Percentiles rank a stretch among this genome's conserved stretches.
Evolutionary conservation across 2,329 filamentous ascomycete genomes (phyloP).

Genomic region (Myriosclerotinia scirpicola): DNA sequence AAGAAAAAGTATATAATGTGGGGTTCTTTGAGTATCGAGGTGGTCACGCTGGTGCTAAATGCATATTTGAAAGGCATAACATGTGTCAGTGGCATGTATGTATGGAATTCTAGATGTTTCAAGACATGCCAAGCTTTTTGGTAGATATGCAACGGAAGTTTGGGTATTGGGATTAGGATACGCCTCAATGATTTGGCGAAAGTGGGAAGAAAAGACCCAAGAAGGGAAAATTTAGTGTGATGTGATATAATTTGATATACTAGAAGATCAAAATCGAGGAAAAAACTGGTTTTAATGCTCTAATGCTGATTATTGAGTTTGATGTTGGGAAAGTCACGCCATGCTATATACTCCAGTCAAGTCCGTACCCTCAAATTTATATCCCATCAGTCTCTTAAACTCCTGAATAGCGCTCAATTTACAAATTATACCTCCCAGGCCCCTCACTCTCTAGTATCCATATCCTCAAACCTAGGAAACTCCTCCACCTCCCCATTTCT

Average conservation of each 20-base stretch:
- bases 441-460: slow-evolving; percentile 3
- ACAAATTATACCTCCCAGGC: background rate
- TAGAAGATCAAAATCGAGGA: no score
- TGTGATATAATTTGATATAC: no score
- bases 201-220: background rate
- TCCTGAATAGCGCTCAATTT: background rate
- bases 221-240: background rate
- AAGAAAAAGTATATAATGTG: background rate
- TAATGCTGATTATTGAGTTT: no score
- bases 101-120: background rate
- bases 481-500: slow-evolving; percentile 14
- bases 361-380: no score
- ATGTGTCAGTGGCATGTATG: background rate
- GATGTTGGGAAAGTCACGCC: background rate
- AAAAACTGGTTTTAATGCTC: no score
- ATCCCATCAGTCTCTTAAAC: background rate
- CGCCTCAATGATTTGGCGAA: no score
- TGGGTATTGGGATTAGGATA: no score
- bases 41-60: no score
- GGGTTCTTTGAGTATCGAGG: background rate
- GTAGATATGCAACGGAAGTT: slow-evolving; percentile 6
- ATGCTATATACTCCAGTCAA: background rate
- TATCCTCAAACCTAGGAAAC: slow-evolving; percentile 20
- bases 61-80: background rate
- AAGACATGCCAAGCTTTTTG: background rate